Evolutionary conservation across 2,329 filamentous ascomycete species (phyloP).

Genomic region (Monilinia fructicola): DNA sequence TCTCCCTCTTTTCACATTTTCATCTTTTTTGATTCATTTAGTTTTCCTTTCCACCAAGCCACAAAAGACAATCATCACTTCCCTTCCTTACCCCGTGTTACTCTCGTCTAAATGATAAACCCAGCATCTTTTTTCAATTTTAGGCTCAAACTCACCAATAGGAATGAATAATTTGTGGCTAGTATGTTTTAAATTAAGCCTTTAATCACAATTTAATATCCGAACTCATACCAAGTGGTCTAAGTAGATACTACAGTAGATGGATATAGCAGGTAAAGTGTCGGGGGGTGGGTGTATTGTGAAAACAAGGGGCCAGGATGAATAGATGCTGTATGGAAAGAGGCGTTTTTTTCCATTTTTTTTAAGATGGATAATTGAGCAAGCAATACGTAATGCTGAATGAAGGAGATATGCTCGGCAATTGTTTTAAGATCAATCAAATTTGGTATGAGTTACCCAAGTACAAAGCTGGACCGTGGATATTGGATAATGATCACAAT

Average conservation of each 20-base stretch:
- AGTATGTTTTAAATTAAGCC: slow-evolving; percentile 16
- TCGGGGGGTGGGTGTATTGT: not conserved
- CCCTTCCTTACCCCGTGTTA: slow-evolving; percentile 15
- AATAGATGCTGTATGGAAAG: not conserved
- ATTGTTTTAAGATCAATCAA: not conserved
- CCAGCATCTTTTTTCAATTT: slow-evolving; percentile 11
- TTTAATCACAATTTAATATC: slow-evolving; percentile 4
- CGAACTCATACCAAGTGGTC: not conserved
- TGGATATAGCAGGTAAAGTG: no score
- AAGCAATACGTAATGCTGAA: not conserved
- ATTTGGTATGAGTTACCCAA: not conserved
- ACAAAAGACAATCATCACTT: slow-evolving; percentile 12
- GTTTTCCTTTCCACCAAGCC: not conserved
- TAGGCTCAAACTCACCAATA: slow-evolving; percentile 13
- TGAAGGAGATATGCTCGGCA: not conserved
- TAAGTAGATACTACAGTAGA: no score
- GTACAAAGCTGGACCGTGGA: not conserved
- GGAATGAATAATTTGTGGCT: not conserved
- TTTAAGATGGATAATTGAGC: no score
- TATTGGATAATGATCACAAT: not conserved
- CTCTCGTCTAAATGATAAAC: slow-evolving; percentile 8
- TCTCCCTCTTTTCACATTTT: not conserved
- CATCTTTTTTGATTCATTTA: not conserved
- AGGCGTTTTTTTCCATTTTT: no score
- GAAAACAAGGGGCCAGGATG: slow-evolving; percentile 15